Evolutionary conservation across 331 rosid genomes (phyloP), one percentile per base, ranked within the genome.

Genomic region (Quercus tomentella): DNA sequence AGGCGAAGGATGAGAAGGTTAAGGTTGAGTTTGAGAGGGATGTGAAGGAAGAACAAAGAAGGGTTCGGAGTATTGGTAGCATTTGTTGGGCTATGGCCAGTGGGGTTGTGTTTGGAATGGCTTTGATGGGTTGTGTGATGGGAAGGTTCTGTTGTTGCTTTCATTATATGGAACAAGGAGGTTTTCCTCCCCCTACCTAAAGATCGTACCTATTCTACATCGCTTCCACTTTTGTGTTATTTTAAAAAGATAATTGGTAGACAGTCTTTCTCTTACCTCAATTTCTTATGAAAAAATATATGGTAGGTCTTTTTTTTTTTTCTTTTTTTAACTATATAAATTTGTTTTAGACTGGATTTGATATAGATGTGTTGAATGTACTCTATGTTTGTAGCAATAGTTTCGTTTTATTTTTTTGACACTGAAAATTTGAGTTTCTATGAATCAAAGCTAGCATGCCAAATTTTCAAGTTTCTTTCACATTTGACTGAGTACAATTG

Each of bases 81-180:
- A 51, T 78, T 14, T 85, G 86, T 78, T 71, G 87, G 83, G 89
- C 84, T 28, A 17, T 86, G 89, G 77, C 74, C 18, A 52, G 68
- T 55, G 97, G 94, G 45, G 15, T 86, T 72, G 26, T 81, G 25
- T 22, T 92, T 56, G 97, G 98, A 2, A 82, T 91, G 84, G 55
- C 76, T 73, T 70, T 86, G 3, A 84, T 86, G 89, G 84, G 81
- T 4, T 78, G 78, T 74, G 69, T 80, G 43, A 51, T 80, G 82
- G 75, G 77, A 4, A 73, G 31, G 74, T 12, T 84, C 35, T 79
- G 77, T 58, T 84, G 76, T 56, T 82, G 87, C 69, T 87, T 87
- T 79, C 45, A 58, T 68, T 33, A 31, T 70, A 82, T 37, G 43
- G 81, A 80, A 4, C 72, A 70, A 23, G 67, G 62, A 15, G 62